These are phyloP conservation scores for Parmales sp. DNA, from an alignment of 108 stramenopile genomes.

Conservation along the genomic window DNA sequence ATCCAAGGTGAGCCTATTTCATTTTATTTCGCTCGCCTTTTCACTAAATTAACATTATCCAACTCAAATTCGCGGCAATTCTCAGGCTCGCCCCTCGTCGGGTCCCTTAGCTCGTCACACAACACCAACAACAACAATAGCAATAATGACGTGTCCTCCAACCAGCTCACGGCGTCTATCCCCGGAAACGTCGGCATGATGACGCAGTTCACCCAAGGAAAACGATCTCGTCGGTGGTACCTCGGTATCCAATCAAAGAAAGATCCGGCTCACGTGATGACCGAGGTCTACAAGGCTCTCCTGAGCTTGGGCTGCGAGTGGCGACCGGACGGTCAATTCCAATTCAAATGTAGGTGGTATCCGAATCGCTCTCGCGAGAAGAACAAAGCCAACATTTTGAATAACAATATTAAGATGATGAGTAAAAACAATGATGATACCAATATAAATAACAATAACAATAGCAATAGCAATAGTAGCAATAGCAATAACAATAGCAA, in stretches of 20 bases:
- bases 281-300: slow-evolving; percentile 95
- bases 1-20: slow-evolving; percentile 28
- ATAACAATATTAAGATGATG: too few relatives aligned
- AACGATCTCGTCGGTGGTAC: slow-evolving; percentile 89
- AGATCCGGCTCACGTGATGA: slow-evolving; percentile 99
- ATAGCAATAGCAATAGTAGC: too few relatives aligned
- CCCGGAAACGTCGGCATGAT: slow-evolving; percentile 83
- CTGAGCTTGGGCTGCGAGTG: slow-evolving; percentile 89
- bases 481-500: too few relatives aligned
- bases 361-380: slow-evolving; percentile 51
- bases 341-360: slow-evolving; percentile 91
- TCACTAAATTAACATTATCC: slow-evolving; percentile 42
- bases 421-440: too few relatives aligned
- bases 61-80: not conserved
- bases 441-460: too few relatives aligned
- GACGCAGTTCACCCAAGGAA: slow-evolving; percentile 75
- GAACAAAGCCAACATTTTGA: slow-evolving; percentile 20
- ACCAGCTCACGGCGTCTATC: slow-evolving; percentile 74
- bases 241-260: slow-evolving; percentile 97
- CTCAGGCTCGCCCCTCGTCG: not conserved
- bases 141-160: not conserved
- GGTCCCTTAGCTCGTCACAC: too few relatives aligned
- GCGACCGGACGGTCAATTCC: slow-evolving; percentile 80
- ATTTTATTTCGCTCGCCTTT: slow-evolving; percentile 24
- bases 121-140: too few relatives aligned